These are phyloP conservation scores for Akanthomyces lecanii DNA, from an alignment of 2,329 filamentous ascomycete species.

Conservation along the genomic window DNA sequence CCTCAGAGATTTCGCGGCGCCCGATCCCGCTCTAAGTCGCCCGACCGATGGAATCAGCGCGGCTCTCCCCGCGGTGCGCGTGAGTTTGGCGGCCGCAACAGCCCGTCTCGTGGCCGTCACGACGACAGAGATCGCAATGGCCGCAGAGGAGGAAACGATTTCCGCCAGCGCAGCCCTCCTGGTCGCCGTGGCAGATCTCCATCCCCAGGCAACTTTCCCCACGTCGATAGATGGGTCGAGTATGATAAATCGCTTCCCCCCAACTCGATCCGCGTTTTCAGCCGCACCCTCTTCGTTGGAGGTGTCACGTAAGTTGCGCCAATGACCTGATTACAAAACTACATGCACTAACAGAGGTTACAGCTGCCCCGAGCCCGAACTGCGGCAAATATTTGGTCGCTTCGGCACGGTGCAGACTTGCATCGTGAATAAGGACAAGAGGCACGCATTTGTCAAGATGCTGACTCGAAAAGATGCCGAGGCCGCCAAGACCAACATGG, in stretches of 20 bases:
- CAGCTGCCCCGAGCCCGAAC: slow-evolving; percentile 73
- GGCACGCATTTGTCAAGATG: slow-evolving; percentile 99
- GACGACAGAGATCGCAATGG: slow-evolving; percentile 49
- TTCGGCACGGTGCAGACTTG: slow-evolving; percentile 92
- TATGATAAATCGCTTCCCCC: slow-evolving; percentile 70
- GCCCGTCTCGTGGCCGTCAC: slow-evolving; percentile 55
- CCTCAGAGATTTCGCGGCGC: slow-evolving; percentile 52
- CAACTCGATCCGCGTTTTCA: slow-evolving; percentile 85
- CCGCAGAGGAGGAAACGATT: slow-evolving; percentile 60
- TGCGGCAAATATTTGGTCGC: slow-evolving; percentile 73
- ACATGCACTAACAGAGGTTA: slow-evolving; percentile 25
- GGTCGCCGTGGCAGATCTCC: slow-evolving; percentile 60
- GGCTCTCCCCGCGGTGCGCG: slow-evolving; percentile 59
- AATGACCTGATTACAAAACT: background rate
- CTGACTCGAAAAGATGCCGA: slow-evolving; percentile 81
- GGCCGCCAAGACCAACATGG: slow-evolving; percentile 80
- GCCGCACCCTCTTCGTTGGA: slow-evolving; percentile 92
- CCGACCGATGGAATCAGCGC: slow-evolving; percentile 66
- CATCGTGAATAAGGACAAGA: slow-evolving; percentile 97
- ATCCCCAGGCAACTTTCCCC: slow-evolving; percentile 40
- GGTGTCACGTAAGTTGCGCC: slow-evolving; percentile 71
- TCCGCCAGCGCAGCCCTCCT: slow-evolving; percentile 82
- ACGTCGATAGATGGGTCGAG: slow-evolving; percentile 66
- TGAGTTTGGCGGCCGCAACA: slow-evolving; percentile 63
- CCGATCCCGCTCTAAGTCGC: slow-evolving; percentile 75